Evolutionary conservation across 192 early-diverging fungal genomes (phyloP), one percentile per base, ranked within the genome.

Genomic region (Dissophora ornata): DNA sequence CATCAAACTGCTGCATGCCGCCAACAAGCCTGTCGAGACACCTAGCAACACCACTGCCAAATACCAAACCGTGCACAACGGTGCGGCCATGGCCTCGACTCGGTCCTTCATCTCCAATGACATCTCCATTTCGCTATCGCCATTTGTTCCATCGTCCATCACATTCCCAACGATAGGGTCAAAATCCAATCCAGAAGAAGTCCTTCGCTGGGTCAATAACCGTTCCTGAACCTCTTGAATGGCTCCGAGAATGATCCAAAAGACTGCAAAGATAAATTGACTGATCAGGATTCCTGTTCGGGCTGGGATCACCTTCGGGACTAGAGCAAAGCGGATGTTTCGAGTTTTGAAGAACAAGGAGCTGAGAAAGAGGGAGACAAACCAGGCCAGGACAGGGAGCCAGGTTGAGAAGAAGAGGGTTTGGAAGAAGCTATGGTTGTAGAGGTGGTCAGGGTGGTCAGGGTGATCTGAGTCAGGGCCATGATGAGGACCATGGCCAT

Each of bases 221-320:
- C 22, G 30, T 24, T 75, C 62, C 30, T 75, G 71, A 30, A 67
- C 57, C n/a, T 67, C 49, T 21, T 75, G 62, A 32, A 65, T 61
- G 3, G 57, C 46, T 1, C 48, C 56, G 3, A 67, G 44, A 0
- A 77, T 18, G 29, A 67, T 44, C 73, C 73, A 77, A 28, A 67
- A 77, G 4, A 57, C 4, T 0, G 44, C 19, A 67, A 77, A 77
- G 44, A 61, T 48, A 18, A 28, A 49, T n/a, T 67, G 73, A 36
- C 73, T 77, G 5, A 62, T 16, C 3, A 67, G 47, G 52, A 77
- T 33, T 0, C 64, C 64, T 3, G 57, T 48, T 4, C 58, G 40
- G 2, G 73, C 26, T 1, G 73, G 67, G 13, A 75, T 22, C 19
- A 52, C 25, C 15, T 40, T 45, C 12, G 71, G 62, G 18, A 75